These are phyloP conservation scores for Cercophora samala DNA, from an alignment of 495 filamentous ascomycete species.

Conservation along the genomic window DNA sequence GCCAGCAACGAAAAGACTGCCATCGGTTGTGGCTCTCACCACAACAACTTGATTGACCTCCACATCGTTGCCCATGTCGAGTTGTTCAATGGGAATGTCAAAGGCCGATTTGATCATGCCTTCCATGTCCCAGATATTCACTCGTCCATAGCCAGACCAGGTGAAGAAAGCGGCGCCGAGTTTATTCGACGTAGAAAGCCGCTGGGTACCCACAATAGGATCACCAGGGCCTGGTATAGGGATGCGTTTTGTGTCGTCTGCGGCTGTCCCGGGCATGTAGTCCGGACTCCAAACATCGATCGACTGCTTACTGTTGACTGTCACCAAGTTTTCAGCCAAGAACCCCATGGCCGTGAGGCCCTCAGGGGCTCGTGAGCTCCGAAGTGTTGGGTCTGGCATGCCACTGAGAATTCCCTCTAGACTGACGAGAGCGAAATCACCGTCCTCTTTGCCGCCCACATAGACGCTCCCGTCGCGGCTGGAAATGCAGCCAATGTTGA, in stretches of 20 bases:
- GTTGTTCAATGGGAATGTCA: conserved; percentile 65
- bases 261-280: conserved; percentile 29
- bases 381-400: conserved; percentile 26
- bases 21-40: conserved; percentile 57
- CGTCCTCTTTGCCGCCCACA: conserved; percentile 44
- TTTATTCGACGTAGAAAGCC: conserved; percentile 54
- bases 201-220: conserved; percentile 69
- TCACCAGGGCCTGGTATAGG: conserved; percentile 69
- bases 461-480: conserved; percentile 39
- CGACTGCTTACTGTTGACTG: conserved; percentile 67
- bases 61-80: conserved; percentile 50
- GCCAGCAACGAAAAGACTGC: conserved; percentile 68
- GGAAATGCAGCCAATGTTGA: conserved; percentile 60
- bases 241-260: conserved; percentile 36
- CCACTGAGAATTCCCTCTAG: conserved; percentile 40
- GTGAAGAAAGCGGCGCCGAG: conserved; percentile 73
- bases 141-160: conserved; percentile 73
- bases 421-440: conserved; percentile 40
- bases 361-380: conserved; percentile 27
- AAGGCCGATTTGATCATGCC: conserved; percentile 65
- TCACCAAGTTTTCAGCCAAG: conserved; percentile 64
- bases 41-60: conserved; percentile 75
- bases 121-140: conserved; percentile 76
- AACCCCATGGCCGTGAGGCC: conserved; percentile 64
- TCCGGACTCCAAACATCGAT: conserved; percentile 62